phyloP scores from a whole-genome alignment of 2,329 filamentous ascomycete genomes.

The Calonectria honghensis region DNA sequence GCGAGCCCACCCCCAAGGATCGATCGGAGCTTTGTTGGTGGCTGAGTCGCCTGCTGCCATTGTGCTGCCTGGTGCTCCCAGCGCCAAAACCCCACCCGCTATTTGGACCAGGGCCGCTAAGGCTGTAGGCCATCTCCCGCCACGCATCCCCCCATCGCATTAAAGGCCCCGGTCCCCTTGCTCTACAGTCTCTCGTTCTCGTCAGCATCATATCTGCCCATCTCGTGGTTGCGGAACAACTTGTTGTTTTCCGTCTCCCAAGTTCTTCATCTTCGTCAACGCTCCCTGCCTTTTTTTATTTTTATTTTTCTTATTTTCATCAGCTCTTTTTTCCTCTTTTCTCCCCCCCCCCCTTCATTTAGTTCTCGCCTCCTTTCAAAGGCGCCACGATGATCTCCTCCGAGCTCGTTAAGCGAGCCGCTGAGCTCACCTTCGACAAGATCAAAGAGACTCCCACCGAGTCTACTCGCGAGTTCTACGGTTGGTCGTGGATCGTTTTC shows the following conservation, averaged over 20 bases:
- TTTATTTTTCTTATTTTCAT: constrained; percentile 3
- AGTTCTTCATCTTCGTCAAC: constrained; percentile 37
- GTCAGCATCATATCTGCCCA: constrained; percentile 32
- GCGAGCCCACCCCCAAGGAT: constrained; percentile 10
- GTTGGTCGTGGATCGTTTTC: constrained; percentile 64
- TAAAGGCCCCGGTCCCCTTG: constrained; percentile 30
- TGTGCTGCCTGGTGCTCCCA: constrained; percentile 30
- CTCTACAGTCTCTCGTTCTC: constrained; percentile 16
- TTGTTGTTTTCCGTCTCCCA: constrained; percentile 34
- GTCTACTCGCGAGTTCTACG: constrained; percentile 55
- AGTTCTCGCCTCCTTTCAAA: background rate
- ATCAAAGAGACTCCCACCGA: constrained; percentile 31
- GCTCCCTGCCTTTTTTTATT: constrained; percentile 15
- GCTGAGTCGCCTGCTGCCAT: constrained; percentile 17
- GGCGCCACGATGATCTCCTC: constrained; percentile 47
- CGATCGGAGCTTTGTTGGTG: constrained; percentile 17
- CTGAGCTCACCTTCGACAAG: constrained; percentile 43
- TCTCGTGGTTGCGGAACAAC: constrained; percentile 30
- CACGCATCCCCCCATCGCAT: constrained; percentile 9
- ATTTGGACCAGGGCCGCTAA: constrained; percentile 4
- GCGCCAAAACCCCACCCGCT: constrained; percentile 11
- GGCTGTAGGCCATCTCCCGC: background rate
- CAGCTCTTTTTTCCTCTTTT: constrained; percentile 19
- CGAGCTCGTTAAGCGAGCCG: constrained; percentile 59
- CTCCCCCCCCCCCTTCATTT: background rate